Conservation (phyloP, 345 rosid genomes). For the Sonneratia caseolaris region DNA sequence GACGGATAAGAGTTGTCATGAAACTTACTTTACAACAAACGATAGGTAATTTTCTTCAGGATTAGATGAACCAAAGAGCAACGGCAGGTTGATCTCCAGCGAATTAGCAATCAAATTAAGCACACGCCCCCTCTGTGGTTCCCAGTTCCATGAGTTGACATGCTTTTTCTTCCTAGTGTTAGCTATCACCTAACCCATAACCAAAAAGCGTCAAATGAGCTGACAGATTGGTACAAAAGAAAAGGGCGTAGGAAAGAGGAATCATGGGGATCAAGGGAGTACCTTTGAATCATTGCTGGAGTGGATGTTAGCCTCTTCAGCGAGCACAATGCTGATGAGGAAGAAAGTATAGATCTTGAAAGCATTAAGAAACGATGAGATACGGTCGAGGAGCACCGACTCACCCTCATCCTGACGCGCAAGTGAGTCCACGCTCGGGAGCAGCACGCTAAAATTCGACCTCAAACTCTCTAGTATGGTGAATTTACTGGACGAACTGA, state of each 20-base stretch:
- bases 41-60: constrained; percentile 88
- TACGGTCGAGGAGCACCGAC: constrained; percentile 39
- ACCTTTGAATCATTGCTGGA: constrained; percentile 54
- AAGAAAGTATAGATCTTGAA: constrained; percentile 82
- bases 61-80: constrained; percentile 82
- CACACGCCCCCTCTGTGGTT: constrained; percentile 68
- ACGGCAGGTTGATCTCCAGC: constrained; percentile 68
- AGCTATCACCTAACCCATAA: constrained; percentile 39
- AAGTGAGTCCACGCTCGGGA: constrained; percentile 81
- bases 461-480: constrained; percentile 73
- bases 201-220: constrained; percentile 6
- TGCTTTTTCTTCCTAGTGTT: constrained; percentile 56
- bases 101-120: constrained; percentile 86
- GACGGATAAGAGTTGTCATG: background rate
- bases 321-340: constrained; percentile 47
- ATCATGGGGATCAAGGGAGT: background rate
- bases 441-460: constrained; percentile 85
- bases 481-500: constrained; percentile 50
- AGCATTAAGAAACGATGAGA: constrained; percentile 77
- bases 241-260: constrained; percentile 2
- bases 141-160: constrained; percentile 77
- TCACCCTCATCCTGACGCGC: constrained; percentile 52
- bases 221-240: constrained; percentile 1
- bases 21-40: constrained; percentile 64
- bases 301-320: constrained; percentile 44